Evolutionary conservation across 148 eudicot genomes (phyloP).

Genomic region (Rhododendron vialii): DNA sequence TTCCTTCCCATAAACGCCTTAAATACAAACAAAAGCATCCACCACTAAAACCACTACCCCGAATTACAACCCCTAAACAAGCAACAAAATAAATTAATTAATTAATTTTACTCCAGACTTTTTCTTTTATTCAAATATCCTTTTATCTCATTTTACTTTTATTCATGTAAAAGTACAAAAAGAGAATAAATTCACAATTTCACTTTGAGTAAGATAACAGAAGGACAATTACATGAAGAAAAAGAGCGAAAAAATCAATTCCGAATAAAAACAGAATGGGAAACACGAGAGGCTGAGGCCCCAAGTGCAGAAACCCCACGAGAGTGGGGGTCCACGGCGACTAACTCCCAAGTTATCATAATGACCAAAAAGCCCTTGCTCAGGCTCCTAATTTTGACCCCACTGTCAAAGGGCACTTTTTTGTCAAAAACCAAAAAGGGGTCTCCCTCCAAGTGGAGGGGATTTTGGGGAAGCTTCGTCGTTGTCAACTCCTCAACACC

Average conservation of each 20-base stretch:
- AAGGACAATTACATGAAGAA: neutral
- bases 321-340: neutral
- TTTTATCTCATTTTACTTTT: neutral
- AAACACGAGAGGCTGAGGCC: neutral
- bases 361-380: neutral
- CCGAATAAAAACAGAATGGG: neutral
- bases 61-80: neutral
- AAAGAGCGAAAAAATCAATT: neutral
- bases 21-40: neutral
- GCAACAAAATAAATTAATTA: too few species aligned
- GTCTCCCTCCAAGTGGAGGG: too few species aligned
- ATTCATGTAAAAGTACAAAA: neutral
- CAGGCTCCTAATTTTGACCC: neutral
- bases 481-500: neutral
- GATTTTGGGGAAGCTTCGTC: constrained; percentile 2
- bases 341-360: neutral
- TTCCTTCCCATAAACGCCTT: neutral
- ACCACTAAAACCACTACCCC: neutral
- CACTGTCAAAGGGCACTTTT: neutral
- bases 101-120: neutral
- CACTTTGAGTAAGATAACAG: neutral
- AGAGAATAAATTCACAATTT: neutral
- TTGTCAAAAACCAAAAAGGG: neutral
- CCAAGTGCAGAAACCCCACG: neutral
- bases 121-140: neutral